Conservation (phyloP, 148 eudicot species). For the Tetragonia tetragonoides region DNA sequence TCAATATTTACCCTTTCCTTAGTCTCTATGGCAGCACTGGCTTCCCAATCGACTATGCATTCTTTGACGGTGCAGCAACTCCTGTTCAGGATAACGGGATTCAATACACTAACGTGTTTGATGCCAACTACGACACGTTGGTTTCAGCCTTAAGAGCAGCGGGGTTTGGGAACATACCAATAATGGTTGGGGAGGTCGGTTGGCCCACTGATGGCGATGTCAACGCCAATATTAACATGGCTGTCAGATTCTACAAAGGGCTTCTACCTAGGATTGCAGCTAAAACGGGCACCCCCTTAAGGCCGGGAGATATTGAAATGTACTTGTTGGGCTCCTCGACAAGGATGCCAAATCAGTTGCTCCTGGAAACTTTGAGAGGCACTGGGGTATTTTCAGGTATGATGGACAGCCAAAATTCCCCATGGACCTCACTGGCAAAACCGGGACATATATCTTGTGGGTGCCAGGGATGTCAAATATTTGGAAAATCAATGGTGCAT, state of each 20-base stretch:
- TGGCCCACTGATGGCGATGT: conserved; percentile 95
- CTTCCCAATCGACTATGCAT: conserved; percentile 84
- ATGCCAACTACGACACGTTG: conserved; percentile 85
- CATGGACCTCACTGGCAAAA: conserved; percentile 49
- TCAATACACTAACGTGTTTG: conserved; percentile 74
- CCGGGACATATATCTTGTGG: conserved; percentile 43
- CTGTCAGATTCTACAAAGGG: conserved; percentile 69
- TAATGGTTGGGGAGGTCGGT: conserved; percentile 85
- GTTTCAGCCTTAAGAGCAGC: conserved; percentile 60
- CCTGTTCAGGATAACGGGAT: conserved; percentile 56
- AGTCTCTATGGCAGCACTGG: conserved; percentile 60
- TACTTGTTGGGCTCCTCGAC: conserved; percentile 75
- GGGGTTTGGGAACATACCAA: conserved; percentile 49
- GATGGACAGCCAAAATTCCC: conserved; percentile 87
- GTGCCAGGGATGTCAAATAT: conserved; percentile 60
- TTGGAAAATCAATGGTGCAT: conserved; percentile 64
- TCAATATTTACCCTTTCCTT: conserved; percentile 87
- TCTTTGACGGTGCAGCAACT: conserved; percentile 60
- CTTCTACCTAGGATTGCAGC: conserved; percentile 59
- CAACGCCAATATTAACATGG: conserved; percentile 53
- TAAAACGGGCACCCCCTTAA: conserved; percentile 76
- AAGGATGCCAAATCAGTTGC: conserved; percentile 76
- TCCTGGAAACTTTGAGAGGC: conserved; percentile 85
- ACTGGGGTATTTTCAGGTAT: conserved; percentile 83
- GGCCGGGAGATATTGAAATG: conserved; percentile 70